Conservation (phyloP, 2,329 filamentous ascomycete genomes). For the Tolypocladium tundrense region DNA sequence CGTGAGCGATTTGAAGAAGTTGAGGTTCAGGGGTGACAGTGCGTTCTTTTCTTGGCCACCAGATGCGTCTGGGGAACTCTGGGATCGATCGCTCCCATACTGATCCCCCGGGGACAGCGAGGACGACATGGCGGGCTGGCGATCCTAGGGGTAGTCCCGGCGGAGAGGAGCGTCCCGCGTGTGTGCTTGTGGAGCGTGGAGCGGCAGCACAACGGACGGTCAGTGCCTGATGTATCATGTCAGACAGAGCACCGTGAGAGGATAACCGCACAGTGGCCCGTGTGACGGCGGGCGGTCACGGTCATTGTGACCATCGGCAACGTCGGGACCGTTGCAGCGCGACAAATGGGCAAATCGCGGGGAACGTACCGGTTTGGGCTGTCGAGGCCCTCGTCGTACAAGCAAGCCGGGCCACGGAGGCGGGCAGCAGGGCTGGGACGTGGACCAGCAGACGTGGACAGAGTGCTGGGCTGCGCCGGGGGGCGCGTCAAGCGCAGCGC, state of each 20-base stretch:
- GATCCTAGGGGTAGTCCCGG: background rate
- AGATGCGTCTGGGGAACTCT: conserved; percentile 13
- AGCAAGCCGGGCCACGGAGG: background rate
- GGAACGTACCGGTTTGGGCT: background rate
- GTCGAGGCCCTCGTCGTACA: background rate
- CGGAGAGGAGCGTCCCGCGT: background rate
- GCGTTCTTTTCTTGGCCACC: conserved; percentile 27
- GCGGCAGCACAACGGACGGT: background rate
- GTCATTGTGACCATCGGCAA: background rate
- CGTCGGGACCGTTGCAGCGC: background rate
- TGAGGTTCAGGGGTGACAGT: conserved; percentile 38
- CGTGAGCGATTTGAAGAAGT: conserved; percentile 55
- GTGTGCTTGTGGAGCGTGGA: background rate
- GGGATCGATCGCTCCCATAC: conserved; percentile 15
- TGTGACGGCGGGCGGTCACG: background rate
- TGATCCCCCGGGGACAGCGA: conserved; percentile 32
- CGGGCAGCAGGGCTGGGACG: background rate
- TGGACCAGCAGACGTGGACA: background rate
- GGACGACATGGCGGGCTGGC: conserved; percentile 30
- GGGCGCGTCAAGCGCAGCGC: background rate
- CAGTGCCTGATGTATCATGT: background rate
- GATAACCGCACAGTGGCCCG: background rate
- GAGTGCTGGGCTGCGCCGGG: background rate
- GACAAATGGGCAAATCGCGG: background rate
- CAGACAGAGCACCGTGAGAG: background rate